Percentiles rank a stretch among this genome's conserved stretches.
Evolutionary conservation across 208 protist species (phyloP).

Genomic region (Balamuthia mandrillaris): DNA sequence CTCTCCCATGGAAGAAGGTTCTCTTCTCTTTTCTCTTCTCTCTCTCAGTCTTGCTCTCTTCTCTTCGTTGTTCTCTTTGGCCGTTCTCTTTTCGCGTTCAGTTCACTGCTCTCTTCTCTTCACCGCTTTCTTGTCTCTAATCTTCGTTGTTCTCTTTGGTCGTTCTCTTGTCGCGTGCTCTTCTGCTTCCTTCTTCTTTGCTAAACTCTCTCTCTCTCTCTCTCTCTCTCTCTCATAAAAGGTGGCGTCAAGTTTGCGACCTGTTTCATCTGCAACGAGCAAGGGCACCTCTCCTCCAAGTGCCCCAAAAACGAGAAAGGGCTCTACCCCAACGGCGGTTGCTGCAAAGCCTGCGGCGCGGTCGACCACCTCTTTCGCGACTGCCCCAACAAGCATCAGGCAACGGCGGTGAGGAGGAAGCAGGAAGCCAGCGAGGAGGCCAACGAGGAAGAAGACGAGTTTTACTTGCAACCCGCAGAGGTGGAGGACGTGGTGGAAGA

Average conservation of each 20-base stretch:
- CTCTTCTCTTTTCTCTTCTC: background rate
- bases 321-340: constrained; percentile 6
- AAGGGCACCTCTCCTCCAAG: constrained; percentile 1
- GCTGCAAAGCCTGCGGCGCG: constrained; percentile 16
- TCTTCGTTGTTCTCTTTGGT: too few relatives aligned
- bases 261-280: constrained; percentile 28
- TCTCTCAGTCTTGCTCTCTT: background rate
- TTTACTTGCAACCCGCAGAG: too few relatives aligned
- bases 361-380: constrained; percentile 12
- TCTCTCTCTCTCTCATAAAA: background rate
- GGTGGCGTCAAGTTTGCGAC: constrained; percentile 29
- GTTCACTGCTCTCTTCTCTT: too few relatives aligned
- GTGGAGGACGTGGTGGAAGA: too few relatives aligned
- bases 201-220: background rate
- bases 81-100: too few relatives aligned
- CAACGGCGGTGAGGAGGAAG: too few relatives aligned
- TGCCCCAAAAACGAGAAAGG: constrained; percentile 13
- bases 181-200: background rate
- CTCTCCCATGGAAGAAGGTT: constrained; percentile 7
- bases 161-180: too few relatives aligned
- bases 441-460: too few relatives aligned
- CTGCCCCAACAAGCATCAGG: too few relatives aligned
- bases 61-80: too few relatives aligned
- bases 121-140: too few relatives aligned
- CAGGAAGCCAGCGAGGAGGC: too few relatives aligned